These are phyloP conservation scores for Cryphonectria japonica DNA, from an alignment of 2,329 filamentous ascomycete species.

Conservation along the genomic window DNA sequence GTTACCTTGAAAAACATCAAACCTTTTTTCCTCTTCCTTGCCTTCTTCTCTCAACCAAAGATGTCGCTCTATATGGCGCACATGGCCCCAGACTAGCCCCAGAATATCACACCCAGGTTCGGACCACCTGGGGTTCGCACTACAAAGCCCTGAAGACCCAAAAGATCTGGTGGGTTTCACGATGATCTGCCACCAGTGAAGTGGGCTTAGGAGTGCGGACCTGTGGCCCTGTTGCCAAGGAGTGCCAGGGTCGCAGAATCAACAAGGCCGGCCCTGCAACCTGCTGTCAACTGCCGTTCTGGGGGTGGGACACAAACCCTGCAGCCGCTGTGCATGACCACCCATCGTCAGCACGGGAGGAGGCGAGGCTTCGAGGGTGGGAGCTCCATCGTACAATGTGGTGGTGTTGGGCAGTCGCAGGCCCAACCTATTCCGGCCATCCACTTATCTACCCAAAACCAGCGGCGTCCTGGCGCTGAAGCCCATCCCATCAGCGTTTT, in stretches of 20 bases:
- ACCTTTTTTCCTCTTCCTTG: neutral
- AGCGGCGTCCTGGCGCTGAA: neutral
- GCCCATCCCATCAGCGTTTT: neutral
- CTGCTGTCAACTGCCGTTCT: constrained; percentile 26
- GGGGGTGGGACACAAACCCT: constrained; percentile 19
- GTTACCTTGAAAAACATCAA: neutral
- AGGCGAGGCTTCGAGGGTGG: constrained; percentile 1
- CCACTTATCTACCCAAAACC: neutral
- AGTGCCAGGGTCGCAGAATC: constrained; percentile 8
- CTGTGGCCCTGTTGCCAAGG: constrained; percentile 7
- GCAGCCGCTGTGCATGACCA: constrained; percentile 15
- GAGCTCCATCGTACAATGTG: neutral
- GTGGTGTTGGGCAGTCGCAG: neutral
- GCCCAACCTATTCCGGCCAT: neutral
- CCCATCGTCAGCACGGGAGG: constrained; percentile 3
- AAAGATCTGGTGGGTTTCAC: neutral
- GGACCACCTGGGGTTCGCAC: neutral
- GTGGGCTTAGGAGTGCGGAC: constrained; percentile 8
- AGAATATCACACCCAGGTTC: neutral
- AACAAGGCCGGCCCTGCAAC: constrained; percentile 23
- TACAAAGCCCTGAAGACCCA: neutral
- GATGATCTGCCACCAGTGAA: neutral
- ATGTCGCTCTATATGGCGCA: neutral
- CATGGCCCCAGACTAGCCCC: neutral
- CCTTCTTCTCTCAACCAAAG: neutral